Base-by-base conservation (phyloP, 148 eudicot genomes). In the Arbutus unedo region DNA sequence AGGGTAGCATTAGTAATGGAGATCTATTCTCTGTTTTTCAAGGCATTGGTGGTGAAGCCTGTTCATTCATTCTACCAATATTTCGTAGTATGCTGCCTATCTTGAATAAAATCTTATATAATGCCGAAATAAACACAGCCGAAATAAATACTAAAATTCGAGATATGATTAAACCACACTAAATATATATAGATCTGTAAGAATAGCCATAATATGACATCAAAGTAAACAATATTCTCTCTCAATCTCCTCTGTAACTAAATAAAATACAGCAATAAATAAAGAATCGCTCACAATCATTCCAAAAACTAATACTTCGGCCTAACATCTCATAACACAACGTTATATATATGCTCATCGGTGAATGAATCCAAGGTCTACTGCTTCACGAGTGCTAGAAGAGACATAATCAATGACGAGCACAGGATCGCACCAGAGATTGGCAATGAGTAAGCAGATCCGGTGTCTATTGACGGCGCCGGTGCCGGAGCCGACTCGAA, bases 371-470 rank as follows among this genome's bases (percentile, higher is more conserved):
- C n/a, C n/a, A n/a, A n/a, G n/a, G n/a, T n/a, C n/a, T n/a, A n/a
- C n/a, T n/a, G n/a, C n/a, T n/a, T n/a, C n/a, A n/a, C n/a, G n/a
- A n/a, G n/a, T n/a, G n/a, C n/a, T n/a, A n/a, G 83, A 16, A 80
- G 38, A 57, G 87, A 72, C 74, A 85, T 7, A 60, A 79, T 51
- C 84, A 87, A 53, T 2, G 85, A 87, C 4, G 84, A 82, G 74
- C 70, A 48, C 4, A 87, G 10, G 43, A 62, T 21, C 44, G 78
- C 68, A 9, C 75, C 82, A 3, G 89, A 85, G 19, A 71, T 53
- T 2, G 86, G 82, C 49, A 78, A 3, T 2, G 87, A 81, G 84
- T 77, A 66, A 49, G 78, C 86, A 0, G 84, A 77, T 21, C 81
- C 81, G 5, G 74, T 38, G 43, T 21, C 81, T 41, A 5, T 6